Percentiles rank a stretch among this genome's conserved stretches.
Evolutionary conservation across 257 asterid genomes (phyloP).

Genomic region (Gardenia jasminoides): DNA sequence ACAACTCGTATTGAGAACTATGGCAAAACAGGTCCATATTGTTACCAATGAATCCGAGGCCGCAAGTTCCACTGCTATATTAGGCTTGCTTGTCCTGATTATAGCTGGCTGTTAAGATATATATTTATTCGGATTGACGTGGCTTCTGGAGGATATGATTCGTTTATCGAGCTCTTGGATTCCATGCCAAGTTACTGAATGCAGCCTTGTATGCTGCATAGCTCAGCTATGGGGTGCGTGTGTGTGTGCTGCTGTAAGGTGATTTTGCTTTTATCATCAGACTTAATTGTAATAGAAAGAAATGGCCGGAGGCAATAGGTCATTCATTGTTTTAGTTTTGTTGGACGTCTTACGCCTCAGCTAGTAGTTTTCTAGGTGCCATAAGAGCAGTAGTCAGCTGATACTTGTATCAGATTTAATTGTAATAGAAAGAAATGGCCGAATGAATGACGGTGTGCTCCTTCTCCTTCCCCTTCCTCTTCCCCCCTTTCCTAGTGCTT

Average conservation of each 20-base stretch:
- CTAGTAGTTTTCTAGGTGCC: not conserved
- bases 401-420: not conserved
- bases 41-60: not conserved
- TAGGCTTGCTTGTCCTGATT: not conserved
- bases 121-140: not conserved
- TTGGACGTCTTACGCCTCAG: not conserved
- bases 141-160: not conserved
- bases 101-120: not conserved
- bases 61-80: not conserved
- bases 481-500: not conserved
- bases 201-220: not conserved
- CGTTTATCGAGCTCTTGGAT: not conserved
- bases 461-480: not conserved
- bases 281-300: not conserved
- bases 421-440: too few species aligned
- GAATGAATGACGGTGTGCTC: not conserved
- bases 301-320: not conserved
- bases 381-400: not conserved
- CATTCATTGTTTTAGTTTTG: not conserved
- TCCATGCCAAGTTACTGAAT: not conserved
- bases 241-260: not conserved
- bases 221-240: not conserved
- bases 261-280: not conserved
- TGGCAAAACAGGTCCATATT: not conserved
- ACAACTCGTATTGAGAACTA: not conserved